Base-by-base conservation (phyloP, 768 basidiomycete species). In the Tulasnella sp. region DNA sequence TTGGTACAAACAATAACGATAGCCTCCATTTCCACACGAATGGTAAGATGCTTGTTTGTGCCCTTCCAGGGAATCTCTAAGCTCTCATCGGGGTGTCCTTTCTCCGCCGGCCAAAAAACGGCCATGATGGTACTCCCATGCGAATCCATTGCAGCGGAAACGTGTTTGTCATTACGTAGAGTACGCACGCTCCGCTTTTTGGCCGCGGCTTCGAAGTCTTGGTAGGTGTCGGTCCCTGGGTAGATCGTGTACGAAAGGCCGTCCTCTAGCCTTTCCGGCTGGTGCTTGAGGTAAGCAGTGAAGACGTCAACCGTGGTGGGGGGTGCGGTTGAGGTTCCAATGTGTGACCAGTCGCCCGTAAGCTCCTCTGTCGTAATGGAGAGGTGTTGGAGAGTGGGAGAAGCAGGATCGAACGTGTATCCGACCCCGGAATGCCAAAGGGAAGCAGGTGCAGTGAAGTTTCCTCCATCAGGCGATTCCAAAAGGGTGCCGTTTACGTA, bases 391-490 rank as follows among this genome's bases (percentile, higher is more conserved):
- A 36, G 16, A 12, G 36, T 16, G 1, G 34, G 39, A 19, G 48
- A 46, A 24, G 38, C 10, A 14, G 76, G 42, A 31, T 86, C 83
- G 82, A 93, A 88, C 7, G 84, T 79, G 82, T 93, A 93, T 2
- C 92, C 93, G n/a, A 92, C 88, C 68, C 87, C 85, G 56, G 87
- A 90, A 82, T 93, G 92, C 90, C 91, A 93, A 18, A 93, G 85
- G 4, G 89, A 86, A 8, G 84, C 82, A 2, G 84, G 83, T 10
- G 79, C 42, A 80, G 85, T 85, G 19, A 79, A 82, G 79, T 81
- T 21, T 56, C 52, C 44, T 73, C 74, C 56, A 40, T 40, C 38
- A 56, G 48, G 68, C 71, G 75, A 74, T n/a, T 39, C 36, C 9
- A 82, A 18, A 18, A 79, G 78, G 19, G 76, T 24, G n/a, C 86